phyloP scores from a whole-genome alignment of 768 basidiomycete species.

The Rhodotorula kratochvilovae region DNA sequence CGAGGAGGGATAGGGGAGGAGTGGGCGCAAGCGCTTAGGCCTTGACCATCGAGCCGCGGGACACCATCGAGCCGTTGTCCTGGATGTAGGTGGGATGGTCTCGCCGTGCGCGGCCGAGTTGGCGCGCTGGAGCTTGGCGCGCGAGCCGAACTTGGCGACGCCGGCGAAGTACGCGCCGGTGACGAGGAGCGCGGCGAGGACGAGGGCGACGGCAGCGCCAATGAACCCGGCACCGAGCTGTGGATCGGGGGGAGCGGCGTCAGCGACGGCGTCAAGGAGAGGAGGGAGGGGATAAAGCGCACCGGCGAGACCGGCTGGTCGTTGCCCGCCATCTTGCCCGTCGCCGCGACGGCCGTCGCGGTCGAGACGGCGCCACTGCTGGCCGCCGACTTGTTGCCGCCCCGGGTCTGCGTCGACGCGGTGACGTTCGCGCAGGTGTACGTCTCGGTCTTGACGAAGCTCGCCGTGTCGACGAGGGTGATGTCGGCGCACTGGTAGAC shows the following conservation, averaged over 20 bases:
- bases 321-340: too few species aligned
- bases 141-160: conserved; percentile 13
- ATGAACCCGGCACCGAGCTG: conserved; percentile 9
- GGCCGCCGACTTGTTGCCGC: not conserved
- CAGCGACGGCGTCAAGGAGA: not conserved
- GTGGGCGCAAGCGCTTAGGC: not conserved
- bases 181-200: conserved; percentile 2
- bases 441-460: conserved; percentile 20
- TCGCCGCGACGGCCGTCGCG: not conserved
- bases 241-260: not conserved
- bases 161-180: not conserved
- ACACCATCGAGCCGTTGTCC: not conserved
- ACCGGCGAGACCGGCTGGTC: conserved; percentile 2
- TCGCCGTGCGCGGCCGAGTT: not conserved
- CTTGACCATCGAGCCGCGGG: conserved; percentile 1
- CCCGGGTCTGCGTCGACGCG: conserved; percentile 22
- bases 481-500: conserved; percentile 43
- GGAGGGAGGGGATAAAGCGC: not conserved
- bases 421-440: conserved; percentile 42
- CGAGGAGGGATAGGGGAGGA: not conserved
- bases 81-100: not conserved
- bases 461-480: conserved; percentile 30
- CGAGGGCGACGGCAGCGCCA: conserved; percentile 13
- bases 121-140: not conserved
- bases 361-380: not conserved